Evolutionary conservation across 208 protist species (phyloP), one percentile per base, ranked within the genome.

Genomic region (Trypanosoma mega): DNA sequence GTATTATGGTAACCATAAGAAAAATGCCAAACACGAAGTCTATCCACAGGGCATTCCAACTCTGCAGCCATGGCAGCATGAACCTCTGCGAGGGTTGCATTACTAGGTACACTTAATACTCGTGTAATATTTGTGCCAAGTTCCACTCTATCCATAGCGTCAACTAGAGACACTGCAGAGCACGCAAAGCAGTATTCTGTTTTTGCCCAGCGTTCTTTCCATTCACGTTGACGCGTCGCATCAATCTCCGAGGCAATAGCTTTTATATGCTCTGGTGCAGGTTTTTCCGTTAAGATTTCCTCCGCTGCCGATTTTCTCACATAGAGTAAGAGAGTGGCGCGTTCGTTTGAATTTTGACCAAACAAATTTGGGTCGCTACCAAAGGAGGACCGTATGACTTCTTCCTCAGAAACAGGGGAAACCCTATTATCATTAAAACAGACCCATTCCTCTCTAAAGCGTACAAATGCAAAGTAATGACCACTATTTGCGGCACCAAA

Each of bases 381-480:
- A 64, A 82, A 92, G 3, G 85, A 78, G 12, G 78, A 68, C 46
- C 74, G 67, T 50, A 55, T 46, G 9, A 92, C 88, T 7, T 80
- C 66, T 33, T 71, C 69, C 37, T 56, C 59, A 5, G 64, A 71
- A 3, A 80, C 78, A 9, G 43, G 39, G 52, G 76, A 70, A 9
- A 94, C 85, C n/a, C 68, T 39, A 6, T 85, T 80, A 49, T 94
- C 88, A 57, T 92, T 86, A 75, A 94, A 89, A 47, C 74, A 74
- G 11, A 87, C 50, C 85, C 88, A 94, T 51, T 80, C 51, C 3
- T 75, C 78, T 2, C 72, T 67, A 34, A 82, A 69, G 41, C 70
- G 80, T 9, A 92, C 74, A 62, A 80, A 97, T 21, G 69, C 45
- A 70, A 92, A 94, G 78, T 97, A 97, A 76, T 97, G 94, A 9